Evolutionary conservation across 2,329 filamentous ascomycete species (phyloP).

Genomic region (Penicillium sp.): DNA sequence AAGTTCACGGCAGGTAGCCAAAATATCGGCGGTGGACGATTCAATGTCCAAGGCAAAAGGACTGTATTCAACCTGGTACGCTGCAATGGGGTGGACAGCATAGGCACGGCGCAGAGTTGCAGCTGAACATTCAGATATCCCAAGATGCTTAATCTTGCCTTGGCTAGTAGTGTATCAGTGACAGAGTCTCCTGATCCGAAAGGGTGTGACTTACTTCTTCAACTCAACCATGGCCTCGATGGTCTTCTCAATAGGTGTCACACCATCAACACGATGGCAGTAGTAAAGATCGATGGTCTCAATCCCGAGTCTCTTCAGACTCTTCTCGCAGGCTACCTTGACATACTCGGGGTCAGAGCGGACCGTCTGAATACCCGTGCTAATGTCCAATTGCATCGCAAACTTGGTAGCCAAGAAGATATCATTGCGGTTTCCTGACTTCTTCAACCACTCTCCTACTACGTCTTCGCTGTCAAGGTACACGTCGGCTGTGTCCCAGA

Average conservation of each 20-base stretch:
- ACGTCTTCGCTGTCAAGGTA: slow-evolving; percentile 29
- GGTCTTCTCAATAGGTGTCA: slow-evolving; percentile 47
- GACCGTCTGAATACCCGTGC: slow-evolving; percentile 7
- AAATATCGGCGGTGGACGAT: slow-evolving; percentile 34
- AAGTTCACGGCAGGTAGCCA: slow-evolving; percentile 48
- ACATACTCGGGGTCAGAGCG: slow-evolving; percentile 40
- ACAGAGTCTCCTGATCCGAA: too few relatives aligned
- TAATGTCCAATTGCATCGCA: slow-evolving; percentile 17
- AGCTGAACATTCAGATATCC: slow-evolving; percentile 45
- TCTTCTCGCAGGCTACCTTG: slow-evolving; percentile 34
- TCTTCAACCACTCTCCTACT: slow-evolving; percentile 40
- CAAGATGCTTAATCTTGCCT: slow-evolving; percentile 51
- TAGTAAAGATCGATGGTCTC: slow-evolving; percentile 45
- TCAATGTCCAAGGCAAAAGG: slow-evolving; percentile 48
- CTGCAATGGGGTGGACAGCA: slow-evolving; percentile 45
- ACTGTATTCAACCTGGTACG: slow-evolving; percentile 50
- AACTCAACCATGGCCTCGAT: slow-evolving; percentile 45
- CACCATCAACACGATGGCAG: slow-evolving; percentile 44
- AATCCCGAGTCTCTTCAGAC: slow-evolving; percentile 36
- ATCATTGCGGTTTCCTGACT: slow-evolving; percentile 36
- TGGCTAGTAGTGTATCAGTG: slow-evolving; percentile 16
- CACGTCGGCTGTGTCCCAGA: slow-evolving; percentile 34
- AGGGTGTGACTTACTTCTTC: slow-evolving; percentile 30
- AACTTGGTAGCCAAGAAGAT: slow-evolving; percentile 44
- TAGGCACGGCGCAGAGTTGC: slow-evolving; percentile 47